A percentile compares a stretch with the other conserved stretches of the same genome.
Evolutionary conservation across 2,329 filamentous ascomycete species (phyloP).

Genomic region (Monosporascus sp.): DNA sequence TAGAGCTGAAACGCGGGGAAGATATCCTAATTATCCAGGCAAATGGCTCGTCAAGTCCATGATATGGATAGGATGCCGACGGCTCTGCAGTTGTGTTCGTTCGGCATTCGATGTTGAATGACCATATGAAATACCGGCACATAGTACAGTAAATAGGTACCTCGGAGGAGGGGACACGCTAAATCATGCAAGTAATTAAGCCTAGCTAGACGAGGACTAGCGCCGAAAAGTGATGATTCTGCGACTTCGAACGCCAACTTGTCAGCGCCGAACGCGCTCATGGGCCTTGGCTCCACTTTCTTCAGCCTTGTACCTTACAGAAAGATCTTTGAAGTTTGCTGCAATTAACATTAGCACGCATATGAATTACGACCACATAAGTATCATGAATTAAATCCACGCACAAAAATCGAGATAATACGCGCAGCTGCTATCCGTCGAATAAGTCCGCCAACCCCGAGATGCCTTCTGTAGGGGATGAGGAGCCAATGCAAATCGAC

Average conservation of each 20-base stretch:
- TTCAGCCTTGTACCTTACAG: no score
- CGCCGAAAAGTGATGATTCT: neutral
- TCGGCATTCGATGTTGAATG: neutral
- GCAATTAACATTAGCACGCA: no score
- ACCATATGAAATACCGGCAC: no score
- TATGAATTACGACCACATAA: no score
- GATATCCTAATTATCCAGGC: neutral
- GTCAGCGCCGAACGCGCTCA: no score
- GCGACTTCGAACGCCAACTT: no score
- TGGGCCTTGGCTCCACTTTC: no score
- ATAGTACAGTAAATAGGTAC: neutral
- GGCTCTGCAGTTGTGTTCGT: neutral
- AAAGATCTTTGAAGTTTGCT: no score
- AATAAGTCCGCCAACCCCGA: conserved; percentile 27
- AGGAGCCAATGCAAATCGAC: conserved; percentile 33
- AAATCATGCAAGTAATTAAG: neutral
- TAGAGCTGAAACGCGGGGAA: neutral
- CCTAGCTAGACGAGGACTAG: neutral
- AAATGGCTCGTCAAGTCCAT: neutral
- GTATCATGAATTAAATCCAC: neutral
- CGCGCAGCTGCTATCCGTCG: neutral
- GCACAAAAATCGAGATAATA: neutral
- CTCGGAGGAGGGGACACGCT: no score
- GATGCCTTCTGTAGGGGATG: conserved; percentile 35
- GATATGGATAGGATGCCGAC: neutral